Percentiles rank a stretch among this genome's conserved stretches.
These are phyloP conservation scores for Pleurotus citrinopileatus DNA, from an alignment of 768 basidiomycete species.

Conservation along the genomic window DNA sequence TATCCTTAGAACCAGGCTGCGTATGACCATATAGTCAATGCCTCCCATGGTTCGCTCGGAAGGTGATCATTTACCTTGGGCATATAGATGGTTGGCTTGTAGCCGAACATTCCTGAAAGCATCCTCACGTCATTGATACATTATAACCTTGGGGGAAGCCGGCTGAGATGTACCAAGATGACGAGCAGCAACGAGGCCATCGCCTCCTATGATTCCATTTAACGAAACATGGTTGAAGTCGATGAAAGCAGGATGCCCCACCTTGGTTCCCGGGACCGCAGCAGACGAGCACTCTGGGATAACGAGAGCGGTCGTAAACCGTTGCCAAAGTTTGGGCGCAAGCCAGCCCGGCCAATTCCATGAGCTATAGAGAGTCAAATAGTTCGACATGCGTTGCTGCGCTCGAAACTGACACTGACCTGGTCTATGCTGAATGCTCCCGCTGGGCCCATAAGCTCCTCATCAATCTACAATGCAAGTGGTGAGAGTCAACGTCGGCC, in stretches of 20 bases:
- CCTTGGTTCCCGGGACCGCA: conserved; percentile 98
- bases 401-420: conserved; percentile 33
- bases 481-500: background rate
- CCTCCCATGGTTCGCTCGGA: background rate
- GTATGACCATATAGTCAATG: conserved; percentile 4
- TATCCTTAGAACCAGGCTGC: conserved; percentile 91
- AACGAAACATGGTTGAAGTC: too few relatives aligned
- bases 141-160: too few relatives aligned
- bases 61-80: conserved; percentile 69
- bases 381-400: background rate
- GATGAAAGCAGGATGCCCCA: conserved; percentile 6
- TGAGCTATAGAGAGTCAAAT: conserved; percentile 53
- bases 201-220: too few relatives aligned
- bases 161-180: conserved; percentile 90
- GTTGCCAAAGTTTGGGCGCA: conserved; percentile 86
- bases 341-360: conserved; percentile 95
- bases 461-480: conserved; percentile 69
- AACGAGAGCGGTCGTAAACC: conserved; percentile 66
- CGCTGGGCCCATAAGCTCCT: conserved; percentile 84
- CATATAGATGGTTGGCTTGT: conserved; percentile 85
- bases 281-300: conserved; percentile 84
- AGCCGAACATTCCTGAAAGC: conserved; percentile 97
- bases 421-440: conserved; percentile 96
- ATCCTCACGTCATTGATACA: too few relatives aligned
- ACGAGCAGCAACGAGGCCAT: conserved; percentile 93